Base-by-base conservation (phyloP, 1,139 yeast genomes). In the Pichia sp. region DNA sequence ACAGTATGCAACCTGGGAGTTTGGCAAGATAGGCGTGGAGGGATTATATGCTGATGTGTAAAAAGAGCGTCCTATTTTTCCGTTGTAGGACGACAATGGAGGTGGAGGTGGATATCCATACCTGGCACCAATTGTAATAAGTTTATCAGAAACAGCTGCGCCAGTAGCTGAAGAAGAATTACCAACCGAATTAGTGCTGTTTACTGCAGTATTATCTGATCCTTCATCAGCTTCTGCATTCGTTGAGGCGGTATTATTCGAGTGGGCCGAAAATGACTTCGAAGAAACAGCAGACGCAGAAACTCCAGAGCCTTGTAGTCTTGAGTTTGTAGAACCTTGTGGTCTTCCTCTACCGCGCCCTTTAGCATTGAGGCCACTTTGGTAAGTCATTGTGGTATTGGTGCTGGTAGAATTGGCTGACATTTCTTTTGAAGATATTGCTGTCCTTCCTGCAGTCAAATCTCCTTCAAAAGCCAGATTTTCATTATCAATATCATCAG, bases 1-100 rank as follows among this genome's bases (percentile, higher is more conserved):
- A 43, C 86, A 84, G 72, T 86, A 93, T 0, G 98, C 99, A 1
- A 93, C 97, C 62, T 89, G 96, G 0, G 93, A 80, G 1, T 95
- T 93, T 1, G 87, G 74, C 3, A 68, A 62, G 3, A 87, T 76
- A 0, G 87, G 84, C 48, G 80, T 87, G 48, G 78, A 77, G 0
- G 87, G 82, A 62, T 85, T 85, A 67, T 71, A 78, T 13, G 62
- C 57, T 8, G 70, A 67, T 13, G 62, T 57, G 32, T 61, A 62
- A 47, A 54, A 64, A 23, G 70, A 67, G 40, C 62, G 53, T 4
- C 70, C 80, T 62, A 59, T 54, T 31, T 59, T 59, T 2, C 61
- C 57, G 13, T 52, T 47, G 29, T 55, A 57, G 29, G 59, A 44
- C 8, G 59, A 54, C 26, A 57, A 44, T 8, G 61, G 54, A 23